Percentiles rank a stretch among this genome's conserved stretches.
Conservation (phyloP, 2,329 filamentous ascomycete species). For the Stagonosporopsis rhizophila region DNA sequence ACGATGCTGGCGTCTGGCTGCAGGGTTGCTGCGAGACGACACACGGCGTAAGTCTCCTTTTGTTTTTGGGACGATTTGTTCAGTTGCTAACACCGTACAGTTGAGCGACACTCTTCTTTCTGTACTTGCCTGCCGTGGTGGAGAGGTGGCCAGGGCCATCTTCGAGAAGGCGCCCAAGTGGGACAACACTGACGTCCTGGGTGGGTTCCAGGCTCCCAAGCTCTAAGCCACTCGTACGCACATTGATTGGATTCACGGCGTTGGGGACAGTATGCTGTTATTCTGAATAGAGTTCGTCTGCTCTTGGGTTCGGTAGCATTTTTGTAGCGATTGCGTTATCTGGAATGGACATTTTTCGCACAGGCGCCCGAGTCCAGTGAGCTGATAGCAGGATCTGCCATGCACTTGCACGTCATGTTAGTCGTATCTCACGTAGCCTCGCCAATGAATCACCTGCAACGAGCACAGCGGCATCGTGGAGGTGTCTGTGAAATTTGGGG, state of each 20-base stretch:
- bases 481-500: constrained; percentile 1
- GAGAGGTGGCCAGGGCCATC: constrained; percentile 78
- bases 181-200: constrained; percentile 35
- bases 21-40: constrained; percentile 94
- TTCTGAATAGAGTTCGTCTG: not conserved
- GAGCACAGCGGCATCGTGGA: not conserved
- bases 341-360: constrained; percentile 4
- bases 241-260: not conserved
- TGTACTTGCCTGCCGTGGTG: constrained; percentile 76
- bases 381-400: constrained; percentile 1
- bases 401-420: constrained; percentile 11
- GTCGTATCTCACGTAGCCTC: constrained; percentile 2
- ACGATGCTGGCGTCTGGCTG: constrained; percentile 82
- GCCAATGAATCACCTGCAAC: not conserved
- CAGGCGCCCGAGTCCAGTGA: not conserved
- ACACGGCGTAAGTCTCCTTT: constrained; percentile 76
- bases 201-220: constrained; percentile 30
- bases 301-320: not conserved
- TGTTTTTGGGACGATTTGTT: not conserved
- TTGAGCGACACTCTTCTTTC: constrained; percentile 84
- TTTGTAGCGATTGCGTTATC: constrained; percentile 4
- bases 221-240: constrained; percentile 1
- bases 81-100: constrained; percentile 48
- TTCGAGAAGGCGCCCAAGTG: constrained; percentile 59
- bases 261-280: not conserved